Conservation (phyloP, 495 filamentous ascomycete species). For the Amniculicola lignicola region DNA sequence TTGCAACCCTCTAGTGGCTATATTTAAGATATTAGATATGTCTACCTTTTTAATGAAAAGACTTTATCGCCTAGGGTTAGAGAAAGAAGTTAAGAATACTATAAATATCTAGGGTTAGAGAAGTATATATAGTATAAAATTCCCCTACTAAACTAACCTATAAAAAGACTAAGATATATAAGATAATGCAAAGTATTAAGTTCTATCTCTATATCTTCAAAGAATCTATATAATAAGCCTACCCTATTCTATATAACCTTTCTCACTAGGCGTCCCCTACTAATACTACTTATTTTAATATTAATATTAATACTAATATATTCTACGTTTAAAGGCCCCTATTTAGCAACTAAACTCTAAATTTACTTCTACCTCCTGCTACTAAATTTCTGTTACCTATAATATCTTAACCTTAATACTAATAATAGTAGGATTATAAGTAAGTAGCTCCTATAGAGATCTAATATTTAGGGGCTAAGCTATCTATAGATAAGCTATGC, state of each 20-base stretch:
- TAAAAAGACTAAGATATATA: background rate
- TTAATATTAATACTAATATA: slow-evolving; percentile 41
- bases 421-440: slow-evolving; percentile 38
- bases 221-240: too few species aligned
- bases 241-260: too few species aligned
- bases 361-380: too few species aligned
- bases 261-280: background rate
- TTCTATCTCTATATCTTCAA: too few species aligned
- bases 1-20: too few species aligned
- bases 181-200: background rate
- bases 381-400: slow-evolving; percentile 39
- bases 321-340: slow-evolving; percentile 33
- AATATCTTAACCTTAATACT: slow-evolving; percentile 39
- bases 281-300: slow-evolving; percentile 1
- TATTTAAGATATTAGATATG: too few species aligned
- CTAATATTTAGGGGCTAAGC: background rate
- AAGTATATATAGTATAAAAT: background rate
- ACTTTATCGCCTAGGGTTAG: too few species aligned
- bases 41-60: too few species aligned
- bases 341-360: slow-evolving; percentile 43
- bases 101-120: background rate
- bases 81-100: too few species aligned
- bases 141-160: background rate
- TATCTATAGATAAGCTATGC: too few species aligned
- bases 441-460: slow-evolving; percentile 21